These are phyloP conservation scores for Phytophthora multivora DNA, from an alignment of 352 stramenopile species.

Conservation along the genomic window DNA sequence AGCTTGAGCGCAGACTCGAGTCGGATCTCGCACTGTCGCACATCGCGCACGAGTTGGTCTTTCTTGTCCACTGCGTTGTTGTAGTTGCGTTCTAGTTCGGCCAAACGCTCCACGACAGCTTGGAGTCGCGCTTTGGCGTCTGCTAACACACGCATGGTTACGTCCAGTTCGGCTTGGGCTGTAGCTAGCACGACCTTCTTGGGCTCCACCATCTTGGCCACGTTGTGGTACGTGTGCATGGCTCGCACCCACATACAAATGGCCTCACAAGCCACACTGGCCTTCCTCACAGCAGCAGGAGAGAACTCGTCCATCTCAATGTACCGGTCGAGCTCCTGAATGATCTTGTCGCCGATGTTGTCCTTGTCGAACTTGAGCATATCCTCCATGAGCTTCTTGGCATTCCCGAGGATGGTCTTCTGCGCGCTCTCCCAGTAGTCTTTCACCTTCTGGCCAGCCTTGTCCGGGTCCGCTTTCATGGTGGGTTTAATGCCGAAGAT, in stretches of 20 bases:
- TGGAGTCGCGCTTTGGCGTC: slow-evolving; percentile 83
- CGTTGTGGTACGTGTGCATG: slow-evolving; percentile 94
- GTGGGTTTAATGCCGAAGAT: slow-evolving; percentile 95
- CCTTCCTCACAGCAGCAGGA: slow-evolving; percentile 89
- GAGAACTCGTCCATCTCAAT: slow-evolving; percentile 92
- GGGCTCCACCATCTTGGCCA: slow-evolving; percentile 92
- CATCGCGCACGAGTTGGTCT: slow-evolving; percentile 79
- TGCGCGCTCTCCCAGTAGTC: slow-evolving; percentile 91
- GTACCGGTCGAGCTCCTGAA: slow-evolving; percentile 88
- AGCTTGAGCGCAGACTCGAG: slow-evolving; percentile 91
- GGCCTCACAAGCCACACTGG: slow-evolving; percentile 90
- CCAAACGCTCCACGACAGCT: slow-evolving; percentile 87
- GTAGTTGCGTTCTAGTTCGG: slow-evolving; percentile 90
- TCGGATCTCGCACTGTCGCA: slow-evolving; percentile 84
- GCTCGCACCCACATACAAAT: slow-evolving; percentile 95
- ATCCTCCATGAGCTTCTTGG: slow-evolving; percentile 91
- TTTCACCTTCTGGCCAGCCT: slow-evolving; percentile 90
- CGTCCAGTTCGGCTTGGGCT: slow-evolving; percentile 86
- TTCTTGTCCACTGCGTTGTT: slow-evolving; percentile 89
- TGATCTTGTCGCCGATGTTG: slow-evolving; percentile 88
- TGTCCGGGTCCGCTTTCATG: slow-evolving; percentile 90
- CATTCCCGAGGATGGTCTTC: slow-evolving; percentile 86
- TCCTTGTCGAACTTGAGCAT: slow-evolving; percentile 92
- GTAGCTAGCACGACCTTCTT: slow-evolving; percentile 89
- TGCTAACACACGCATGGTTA: slow-evolving; percentile 87